Conservation (phyloP, 257 asterid species). For the Penstemon barbatus region DNA sequence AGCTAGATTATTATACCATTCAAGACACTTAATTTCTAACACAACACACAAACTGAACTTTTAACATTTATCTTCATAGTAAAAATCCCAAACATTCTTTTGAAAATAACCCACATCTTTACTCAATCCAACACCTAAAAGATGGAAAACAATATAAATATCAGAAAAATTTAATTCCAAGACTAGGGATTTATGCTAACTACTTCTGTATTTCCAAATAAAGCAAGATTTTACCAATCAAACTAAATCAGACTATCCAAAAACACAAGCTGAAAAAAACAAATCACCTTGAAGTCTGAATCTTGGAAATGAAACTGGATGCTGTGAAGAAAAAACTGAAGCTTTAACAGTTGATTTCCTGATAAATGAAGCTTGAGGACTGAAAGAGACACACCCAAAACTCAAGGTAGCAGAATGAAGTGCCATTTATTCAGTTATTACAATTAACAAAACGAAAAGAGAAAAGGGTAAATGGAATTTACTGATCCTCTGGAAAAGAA, state of each 20-base stretch:
- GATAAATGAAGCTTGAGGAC: constrained; percentile 40
- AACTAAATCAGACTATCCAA: constrained; percentile 10
- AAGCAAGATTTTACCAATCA: constrained; percentile 4
- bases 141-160: too few relatives aligned
- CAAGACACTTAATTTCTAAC: neutral
- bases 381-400: constrained; percentile 48
- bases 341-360: constrained; percentile 41
- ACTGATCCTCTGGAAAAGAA: constrained; percentile 15
- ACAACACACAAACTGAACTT: neutral
- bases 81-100: neutral
- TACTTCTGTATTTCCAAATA: neutral
- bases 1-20: neutral
- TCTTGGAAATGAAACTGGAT: constrained; percentile 39
- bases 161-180: neutral
- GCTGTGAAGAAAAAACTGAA: constrained; percentile 39
- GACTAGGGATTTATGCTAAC: constrained; percentile 4
- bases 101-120: neutral
- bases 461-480: neutral
- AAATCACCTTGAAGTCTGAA: constrained; percentile 53
- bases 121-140: constrained; percentile 9
- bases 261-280: neutral
- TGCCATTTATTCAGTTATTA: constrained; percentile 42
- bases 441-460: neutral
- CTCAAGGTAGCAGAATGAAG: constrained; percentile 57
- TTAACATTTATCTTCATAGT: too few relatives aligned